Percentiles rank a stretch among this genome's conserved stretches.
Conservation (phyloP, 805 yeast species). For the Cyberlindnera japonica region DNA sequence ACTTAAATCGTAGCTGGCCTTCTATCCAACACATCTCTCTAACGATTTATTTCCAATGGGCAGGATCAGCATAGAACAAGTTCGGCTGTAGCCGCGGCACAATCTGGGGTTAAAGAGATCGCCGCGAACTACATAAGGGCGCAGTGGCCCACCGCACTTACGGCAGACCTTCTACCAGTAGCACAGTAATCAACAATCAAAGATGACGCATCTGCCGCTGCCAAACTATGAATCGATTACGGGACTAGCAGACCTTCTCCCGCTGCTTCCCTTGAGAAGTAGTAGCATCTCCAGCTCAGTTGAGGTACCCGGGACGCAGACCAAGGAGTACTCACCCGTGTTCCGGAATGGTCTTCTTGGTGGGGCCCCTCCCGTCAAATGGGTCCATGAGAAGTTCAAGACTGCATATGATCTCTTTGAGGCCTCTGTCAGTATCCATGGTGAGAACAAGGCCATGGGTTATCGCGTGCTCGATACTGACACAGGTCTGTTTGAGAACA, state of each 20-base stretch:
- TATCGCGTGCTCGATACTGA: conserved; percentile 32
- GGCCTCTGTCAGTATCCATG: too few species aligned
- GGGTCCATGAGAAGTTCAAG: neutral
- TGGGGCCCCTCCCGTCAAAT: neutral
- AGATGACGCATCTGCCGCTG: neutral
- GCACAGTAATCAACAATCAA: too few species aligned
- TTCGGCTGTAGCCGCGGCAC: too few species aligned
- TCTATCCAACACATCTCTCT: too few species aligned
- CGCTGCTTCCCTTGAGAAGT: neutral
- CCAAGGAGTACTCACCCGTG: neutral
- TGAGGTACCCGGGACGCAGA: neutral
- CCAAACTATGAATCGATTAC: too few species aligned
- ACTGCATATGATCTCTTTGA: neutral
- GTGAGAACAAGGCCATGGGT: conserved; percentile 48
- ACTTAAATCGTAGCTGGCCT: too few species aligned
- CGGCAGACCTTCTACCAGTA: too few species aligned
- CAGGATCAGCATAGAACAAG: too few species aligned
- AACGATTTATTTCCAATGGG: too few species aligned
- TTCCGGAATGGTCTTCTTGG: neutral
- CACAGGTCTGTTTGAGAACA: conserved; percentile 35
- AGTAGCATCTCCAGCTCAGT: neutral
- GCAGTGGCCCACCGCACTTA: too few species aligned
- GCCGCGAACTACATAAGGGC: too few species aligned
- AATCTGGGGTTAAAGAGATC: too few species aligned
- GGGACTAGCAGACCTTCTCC: neutral